phyloP scores from a whole-genome alignment of 2,329 filamentous ascomycete species.

The Lachnellula occidentalis region DNA sequence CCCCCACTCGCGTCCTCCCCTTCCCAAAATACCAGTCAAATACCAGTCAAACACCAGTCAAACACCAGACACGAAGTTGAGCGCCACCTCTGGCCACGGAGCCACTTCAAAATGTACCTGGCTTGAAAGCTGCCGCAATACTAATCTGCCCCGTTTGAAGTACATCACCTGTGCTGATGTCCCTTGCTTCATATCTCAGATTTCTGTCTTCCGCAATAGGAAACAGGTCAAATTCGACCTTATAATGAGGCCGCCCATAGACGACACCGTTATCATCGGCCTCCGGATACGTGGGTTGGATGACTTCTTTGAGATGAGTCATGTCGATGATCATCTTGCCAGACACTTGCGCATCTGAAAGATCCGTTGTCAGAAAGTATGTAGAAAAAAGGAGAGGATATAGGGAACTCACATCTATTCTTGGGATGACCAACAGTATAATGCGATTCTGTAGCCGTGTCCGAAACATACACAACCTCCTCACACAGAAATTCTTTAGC shows the following conservation, averaged over 20 bases:
- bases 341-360: not conserved
- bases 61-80: too few relatives aligned
- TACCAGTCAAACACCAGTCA: too few relatives aligned
- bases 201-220: slow-evolving; percentile 4
- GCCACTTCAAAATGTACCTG: not conserved
- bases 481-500: slow-evolving; percentile 1
- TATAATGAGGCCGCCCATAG: not conserved
- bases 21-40: too few relatives aligned
- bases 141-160: not conserved
- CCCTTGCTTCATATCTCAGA: slow-evolving; percentile 2
- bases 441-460: slow-evolving; percentile 3
- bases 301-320: not conserved
- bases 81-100: too few relatives aligned
- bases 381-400: not conserved
- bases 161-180: not conserved
- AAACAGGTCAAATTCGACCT: slow-evolving; percentile 3
- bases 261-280: not conserved
- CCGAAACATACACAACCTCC: slow-evolving; percentile 4
- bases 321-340: not conserved
- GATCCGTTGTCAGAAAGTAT: not conserved
- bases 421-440: not conserved
- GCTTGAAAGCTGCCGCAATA: slow-evolving; percentile 8
- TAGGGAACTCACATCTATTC: not conserved
- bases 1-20: too few relatives aligned
- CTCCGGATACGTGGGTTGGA: not conserved